A percentile compares a stretch with the other conserved stretches of the same genome.
These are phyloP conservation scores for Tylopilus sp. DNA, from an alignment of 1,284 basidiomycete species.

Conservation along the genomic window DNA sequence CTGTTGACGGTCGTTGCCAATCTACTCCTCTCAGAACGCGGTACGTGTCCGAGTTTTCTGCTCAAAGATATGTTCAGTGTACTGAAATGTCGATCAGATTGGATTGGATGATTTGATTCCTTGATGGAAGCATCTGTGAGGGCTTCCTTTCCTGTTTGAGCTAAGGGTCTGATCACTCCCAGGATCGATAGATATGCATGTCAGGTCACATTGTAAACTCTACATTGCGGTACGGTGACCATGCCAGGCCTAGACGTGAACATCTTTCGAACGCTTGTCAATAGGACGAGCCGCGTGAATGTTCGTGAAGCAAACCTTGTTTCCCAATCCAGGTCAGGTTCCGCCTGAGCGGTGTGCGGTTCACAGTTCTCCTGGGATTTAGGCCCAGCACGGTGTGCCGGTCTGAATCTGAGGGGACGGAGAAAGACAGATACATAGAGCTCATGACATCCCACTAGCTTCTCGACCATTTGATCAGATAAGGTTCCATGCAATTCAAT, in stretches of 20 bases:
- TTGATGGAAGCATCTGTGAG: slow-evolving; percentile 24
- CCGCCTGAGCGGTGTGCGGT: too few species aligned
- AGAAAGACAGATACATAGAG: slow-evolving; percentile 7
- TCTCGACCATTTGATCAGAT: slow-evolving; percentile 14
- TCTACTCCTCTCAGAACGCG: slow-evolving; percentile 2
- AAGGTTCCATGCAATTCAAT: background rate
- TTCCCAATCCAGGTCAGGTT: slow-evolving; percentile 4
- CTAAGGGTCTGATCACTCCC: slow-evolving; percentile 14
- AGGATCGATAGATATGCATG: slow-evolving; percentile 13
- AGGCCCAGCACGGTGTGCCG: background rate
- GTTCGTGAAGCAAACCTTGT: slow-evolving; percentile 14
- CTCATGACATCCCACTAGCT: slow-evolving; percentile 4
- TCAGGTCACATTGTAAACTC: background rate
- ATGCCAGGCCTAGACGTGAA: background rate
- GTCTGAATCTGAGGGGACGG: slow-evolving; percentile 1
- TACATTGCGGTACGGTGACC: background rate
- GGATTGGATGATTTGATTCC: slow-evolving; percentile 6
- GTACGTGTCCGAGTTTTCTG: slow-evolving; percentile 19
- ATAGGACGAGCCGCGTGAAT: slow-evolving; percentile 1
- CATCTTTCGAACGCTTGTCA: slow-evolving; percentile 11
- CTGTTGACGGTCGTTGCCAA: slow-evolving; percentile 14
- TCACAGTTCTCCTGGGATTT: background rate
- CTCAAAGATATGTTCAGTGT: slow-evolving; percentile 4
- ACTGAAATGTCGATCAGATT: slow-evolving; percentile 15
- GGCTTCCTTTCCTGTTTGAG: slow-evolving; percentile 29